Conservation (phyloP, 2,329 filamentous ascomycete genomes). For the Zasmidium citrigriseum region DNA sequence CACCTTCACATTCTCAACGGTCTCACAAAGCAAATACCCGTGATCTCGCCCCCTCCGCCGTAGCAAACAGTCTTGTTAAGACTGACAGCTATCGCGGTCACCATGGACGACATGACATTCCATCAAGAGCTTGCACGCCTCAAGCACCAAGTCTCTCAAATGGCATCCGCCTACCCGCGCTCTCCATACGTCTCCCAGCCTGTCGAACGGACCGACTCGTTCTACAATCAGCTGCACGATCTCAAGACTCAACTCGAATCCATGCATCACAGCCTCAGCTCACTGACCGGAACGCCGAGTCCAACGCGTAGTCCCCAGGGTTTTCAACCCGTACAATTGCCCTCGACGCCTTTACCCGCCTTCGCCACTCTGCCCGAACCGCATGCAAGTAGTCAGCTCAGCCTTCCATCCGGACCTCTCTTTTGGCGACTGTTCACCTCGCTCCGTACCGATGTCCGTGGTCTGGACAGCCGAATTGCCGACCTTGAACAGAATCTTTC, state of each 20-base stretch:
- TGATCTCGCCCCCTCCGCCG: background rate
- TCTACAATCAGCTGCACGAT: conserved; percentile 15
- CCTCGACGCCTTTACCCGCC: background rate
- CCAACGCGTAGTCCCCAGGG: background rate
- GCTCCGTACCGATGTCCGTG: conserved; percentile 21
- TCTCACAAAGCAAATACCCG: background rate
- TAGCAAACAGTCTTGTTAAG: background rate
- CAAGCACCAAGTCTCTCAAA: conserved; percentile 24
- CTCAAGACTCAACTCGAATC: conserved; percentile 15
- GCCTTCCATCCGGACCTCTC: conserved; percentile 22
- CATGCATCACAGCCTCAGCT: conserved; percentile 14
- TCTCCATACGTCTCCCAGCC: background rate
- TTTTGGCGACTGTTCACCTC: conserved; percentile 28
- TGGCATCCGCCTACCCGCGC: conserved; percentile 19
- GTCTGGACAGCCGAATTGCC: conserved; percentile 17
- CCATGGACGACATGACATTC: conserved; percentile 30
- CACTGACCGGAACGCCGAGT: background rate
- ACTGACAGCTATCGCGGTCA: background rate
- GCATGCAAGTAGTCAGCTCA: conserved; percentile 7
- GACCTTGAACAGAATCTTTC: conserved; percentile 17
- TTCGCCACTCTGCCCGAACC: background rate
- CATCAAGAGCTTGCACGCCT: conserved; percentile 26
- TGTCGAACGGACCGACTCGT: conserved; percentile 7
- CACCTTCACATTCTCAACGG: no score
- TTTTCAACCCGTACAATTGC: background rate